Evolutionary conservation across 352 stramenopile genomes (phyloP), one percentile per base, ranked within the genome.

Genomic region (Phytophthora chlamydospora): DNA sequence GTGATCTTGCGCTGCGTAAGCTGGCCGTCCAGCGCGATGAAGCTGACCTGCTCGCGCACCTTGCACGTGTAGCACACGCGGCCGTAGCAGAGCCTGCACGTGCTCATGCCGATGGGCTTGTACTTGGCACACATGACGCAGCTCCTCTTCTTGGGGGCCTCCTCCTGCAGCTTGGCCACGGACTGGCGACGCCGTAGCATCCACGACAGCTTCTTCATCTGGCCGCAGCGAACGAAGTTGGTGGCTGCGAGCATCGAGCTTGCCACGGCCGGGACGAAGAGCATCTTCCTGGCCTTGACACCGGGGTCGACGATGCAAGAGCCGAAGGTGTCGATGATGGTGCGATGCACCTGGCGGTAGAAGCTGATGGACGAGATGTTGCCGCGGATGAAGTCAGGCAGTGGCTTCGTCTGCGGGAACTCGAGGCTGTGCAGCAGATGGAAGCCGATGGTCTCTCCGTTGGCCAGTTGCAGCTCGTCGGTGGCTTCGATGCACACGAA

Each of bases 121-220:
- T 24, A 24, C 29, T 49, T 16, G 21, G 21, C 21, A 24, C 63
- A 46, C 13, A 78, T 50, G 34, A 38, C 21, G n/a, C 58, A 62
- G 11, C 19, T 63, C n/a, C 68, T 51, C 21, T 58, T 67, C 50
- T 74, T 76, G 13, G 57, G 27, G 14, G 9, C 27, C 10, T 38
- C 9, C 6, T 29, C 36, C 11, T 58, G 9, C 16, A 32, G 24
- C 4, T 44, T 27, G 12, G 44, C 34, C 4, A 14, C 17, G 9
- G 54, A 44, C 45, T 48, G 32, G 9, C 17, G 56, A 7, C 47
- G 40, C 32, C 73, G 47, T 11, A 73, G 38, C 36, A 73, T 62
- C 76, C 78, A 88, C 33, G 73, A 57, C 13, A 86, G 52, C 52
- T 85, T 89, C 53, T 81, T 80, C 74, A 83, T 82, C 34, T 82